Base-by-base conservation (phyloP, 2,329 filamentous ascomycete species). In the Stagonosporopsis tanaceti region DNA sequence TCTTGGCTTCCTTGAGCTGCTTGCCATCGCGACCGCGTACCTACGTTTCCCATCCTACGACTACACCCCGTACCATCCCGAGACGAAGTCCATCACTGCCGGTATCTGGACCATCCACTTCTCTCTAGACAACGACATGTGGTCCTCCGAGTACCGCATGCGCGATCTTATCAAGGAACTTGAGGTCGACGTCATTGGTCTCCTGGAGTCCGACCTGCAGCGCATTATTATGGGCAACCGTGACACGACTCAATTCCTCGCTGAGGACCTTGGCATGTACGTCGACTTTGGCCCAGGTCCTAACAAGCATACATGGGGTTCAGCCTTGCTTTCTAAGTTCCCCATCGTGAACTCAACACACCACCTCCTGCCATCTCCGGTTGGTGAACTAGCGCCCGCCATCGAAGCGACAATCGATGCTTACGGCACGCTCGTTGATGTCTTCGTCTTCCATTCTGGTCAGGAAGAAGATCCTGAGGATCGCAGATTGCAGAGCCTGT, bases 41-140 rank as follows among this genome's bases (percentile, higher is more conserved):
- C 84, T 93, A 51, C 92, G 95, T 61, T 97, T 98, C 81, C 95
- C 95, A 0, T 89, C 89, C 2, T 94, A 97, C 74, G 88, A 98
- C 78, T 96, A 97, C 80, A 87, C 86, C 53, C 91, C 95, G 0
- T 93, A 98, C 76, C 94, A 99, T 74, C 85, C 87, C 35, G 87
- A 97, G 50, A 90, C 93, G 62, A 95, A 95, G 66, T 80, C 96
- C 50, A 84, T 97, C 57, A 98, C 96, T 0, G 92, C 93, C 1
- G 95, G 95, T 66, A 98, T 99, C 75, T 99, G 95, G 95, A 99
- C 95, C 0, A 93, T 98, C 53, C 95, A 99, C 79, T 99, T 99
- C 77, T 93, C 91, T 14, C 87, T 99, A 20, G 95, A 99, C 79
- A 98, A 99, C 69, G 91, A 97, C 76, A 97, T 98, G 93, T 98